These are phyloP conservation scores for Xylaria sp. DNA, from an alignment of 2,329 filamentous ascomycete genomes.

Conservation along the genomic window DNA sequence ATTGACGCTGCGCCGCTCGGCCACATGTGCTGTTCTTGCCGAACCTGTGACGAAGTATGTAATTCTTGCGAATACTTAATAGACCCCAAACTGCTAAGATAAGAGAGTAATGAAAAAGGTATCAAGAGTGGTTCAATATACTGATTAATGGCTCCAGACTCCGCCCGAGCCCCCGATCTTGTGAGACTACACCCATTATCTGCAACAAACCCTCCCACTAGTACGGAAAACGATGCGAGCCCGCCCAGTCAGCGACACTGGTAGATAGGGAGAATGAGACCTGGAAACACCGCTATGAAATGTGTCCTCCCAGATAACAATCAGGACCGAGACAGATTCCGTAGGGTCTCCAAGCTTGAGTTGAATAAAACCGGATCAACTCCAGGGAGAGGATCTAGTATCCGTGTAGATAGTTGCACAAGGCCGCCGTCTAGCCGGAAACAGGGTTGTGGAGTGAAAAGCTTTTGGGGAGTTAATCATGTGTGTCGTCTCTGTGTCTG, in stretches of 20 bases:
- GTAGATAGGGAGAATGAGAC: slow-evolving; percentile 14
- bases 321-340: slow-evolving; percentile 11
- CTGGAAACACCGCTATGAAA: slow-evolving; percentile 11
- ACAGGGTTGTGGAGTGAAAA: slow-evolving; percentile 27
- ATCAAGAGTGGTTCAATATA: slow-evolving; percentile 34
- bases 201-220: slow-evolving; percentile 5
- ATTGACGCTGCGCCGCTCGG: slow-evolving; percentile 17
- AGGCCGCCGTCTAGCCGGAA: slow-evolving; percentile 27
- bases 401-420: slow-evolving; percentile 20
- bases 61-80: slow-evolving; percentile 24
- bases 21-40: slow-evolving; percentile 24
- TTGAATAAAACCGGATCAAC: slow-evolving; percentile 10
- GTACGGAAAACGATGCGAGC: slow-evolving; percentile 11
- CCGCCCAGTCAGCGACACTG: slow-evolving; percentile 3
- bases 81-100: not conserved
- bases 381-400: slow-evolving; percentile 2
- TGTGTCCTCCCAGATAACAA: slow-evolving; percentile 13
- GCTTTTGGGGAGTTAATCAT: slow-evolving; percentile 44
- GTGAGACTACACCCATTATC: slow-evolving; percentile 12
- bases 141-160: slow-evolving; percentile 38
- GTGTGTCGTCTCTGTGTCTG: slow-evolving; percentile 45
- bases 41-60: slow-evolving; percentile 17
- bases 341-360: slow-evolving; percentile 5
- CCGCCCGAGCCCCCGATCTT: slow-evolving; percentile 23
- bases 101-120: slow-evolving; percentile 33